Conservation (phyloP, 148 eudicot species). For the Diospyros kaki region DNA sequence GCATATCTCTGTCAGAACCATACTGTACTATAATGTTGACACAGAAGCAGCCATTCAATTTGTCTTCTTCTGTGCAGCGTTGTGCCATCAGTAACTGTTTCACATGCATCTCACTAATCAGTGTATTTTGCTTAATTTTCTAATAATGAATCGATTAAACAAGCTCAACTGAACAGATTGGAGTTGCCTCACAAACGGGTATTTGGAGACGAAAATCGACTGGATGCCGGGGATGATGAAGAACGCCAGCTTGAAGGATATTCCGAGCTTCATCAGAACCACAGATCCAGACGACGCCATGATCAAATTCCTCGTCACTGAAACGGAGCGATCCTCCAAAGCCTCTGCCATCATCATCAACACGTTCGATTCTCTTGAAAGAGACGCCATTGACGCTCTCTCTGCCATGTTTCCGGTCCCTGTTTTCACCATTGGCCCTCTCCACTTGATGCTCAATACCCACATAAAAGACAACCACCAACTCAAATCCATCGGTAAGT, state of each 20-base stretch:
- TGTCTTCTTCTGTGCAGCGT: too few relatives aligned
- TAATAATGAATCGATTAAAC: too few relatives aligned
- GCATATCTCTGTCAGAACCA: too few relatives aligned
- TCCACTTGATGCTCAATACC: conserved; percentile 21
- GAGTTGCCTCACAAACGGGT: conserved; percentile 41
- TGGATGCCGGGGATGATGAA: conserved; percentile 39
- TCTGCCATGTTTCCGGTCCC: conserved; percentile 25
- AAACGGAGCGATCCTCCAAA: conserved; percentile 18
- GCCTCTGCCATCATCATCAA: conserved; percentile 44
- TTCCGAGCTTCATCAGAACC: conserved; percentile 52
- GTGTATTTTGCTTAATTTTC: too few relatives aligned
- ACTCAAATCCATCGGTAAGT: conserved; percentile 19
- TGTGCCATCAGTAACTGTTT: too few relatives aligned
- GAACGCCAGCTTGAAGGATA: conserved; percentile 22
- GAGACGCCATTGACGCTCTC: conserved; percentile 26
- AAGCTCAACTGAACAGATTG: conserved; percentile 24
- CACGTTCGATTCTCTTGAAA: conserved; percentile 51
- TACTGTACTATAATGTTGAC: too few relatives aligned
- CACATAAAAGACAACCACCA: conserved; percentile 15
- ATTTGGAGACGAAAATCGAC: conserved; percentile 39
- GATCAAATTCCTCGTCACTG: conserved; percentile 22
- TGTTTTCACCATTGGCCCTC: conserved; percentile 43
- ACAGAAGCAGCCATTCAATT: too few relatives aligned
- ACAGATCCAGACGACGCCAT: conserved; percentile 41
- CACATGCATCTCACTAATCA: too few relatives aligned